Percentiles rank a stretch among this genome's conserved stretches.
phyloP scores from a whole-genome alignment of 176 grass and related monocot species.

The Cocos nucifera region DNA sequence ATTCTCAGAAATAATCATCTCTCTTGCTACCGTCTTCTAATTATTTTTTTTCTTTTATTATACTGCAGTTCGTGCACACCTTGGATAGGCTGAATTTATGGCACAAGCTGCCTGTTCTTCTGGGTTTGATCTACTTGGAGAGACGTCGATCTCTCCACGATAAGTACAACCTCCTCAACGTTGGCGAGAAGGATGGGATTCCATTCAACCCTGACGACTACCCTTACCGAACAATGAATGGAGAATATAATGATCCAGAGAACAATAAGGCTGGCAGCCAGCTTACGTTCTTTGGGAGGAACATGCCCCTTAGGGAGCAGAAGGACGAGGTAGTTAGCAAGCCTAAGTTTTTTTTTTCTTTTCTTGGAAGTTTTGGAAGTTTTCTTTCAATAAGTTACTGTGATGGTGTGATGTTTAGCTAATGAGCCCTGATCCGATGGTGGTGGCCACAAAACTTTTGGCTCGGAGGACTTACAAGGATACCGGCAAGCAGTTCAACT shows the following conservation, averaged over 20 bases:
- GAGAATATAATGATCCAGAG: constrained; percentile 41
- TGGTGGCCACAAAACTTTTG: constrained; percentile 42
- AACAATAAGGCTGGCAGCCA: constrained; percentile 35
- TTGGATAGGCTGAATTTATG: constrained; percentile 43
- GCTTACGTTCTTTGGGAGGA: constrained; percentile 49
- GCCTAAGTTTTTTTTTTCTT: background rate
- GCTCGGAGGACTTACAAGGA: constrained; percentile 39
- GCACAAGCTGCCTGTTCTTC: constrained; percentile 43
- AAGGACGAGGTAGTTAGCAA: constrained; percentile 22
- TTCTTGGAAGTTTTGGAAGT: too few species aligned
- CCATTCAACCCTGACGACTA: constrained; percentile 30
- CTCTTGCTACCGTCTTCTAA: background rate
- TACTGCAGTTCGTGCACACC: constrained; percentile 36
- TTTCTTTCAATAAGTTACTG: too few species aligned
- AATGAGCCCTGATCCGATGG: constrained; percentile 42
- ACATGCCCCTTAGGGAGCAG: constrained; percentile 41
- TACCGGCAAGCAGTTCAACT: constrained; percentile 51
- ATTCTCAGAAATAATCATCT: too few species aligned
- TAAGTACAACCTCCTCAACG: constrained; percentile 35
- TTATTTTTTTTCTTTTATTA: background rate
- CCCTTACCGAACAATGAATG: constrained; percentile 30
- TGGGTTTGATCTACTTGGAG: constrained; percentile 39
- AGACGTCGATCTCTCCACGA: constrained; percentile 31
- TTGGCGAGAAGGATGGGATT: constrained; percentile 18
- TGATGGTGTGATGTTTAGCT: constrained; percentile 10